phyloP scores from a whole-genome alignment of 2,329 filamentous ascomycete genomes.

The Thermochaetoides dissita region DNA sequence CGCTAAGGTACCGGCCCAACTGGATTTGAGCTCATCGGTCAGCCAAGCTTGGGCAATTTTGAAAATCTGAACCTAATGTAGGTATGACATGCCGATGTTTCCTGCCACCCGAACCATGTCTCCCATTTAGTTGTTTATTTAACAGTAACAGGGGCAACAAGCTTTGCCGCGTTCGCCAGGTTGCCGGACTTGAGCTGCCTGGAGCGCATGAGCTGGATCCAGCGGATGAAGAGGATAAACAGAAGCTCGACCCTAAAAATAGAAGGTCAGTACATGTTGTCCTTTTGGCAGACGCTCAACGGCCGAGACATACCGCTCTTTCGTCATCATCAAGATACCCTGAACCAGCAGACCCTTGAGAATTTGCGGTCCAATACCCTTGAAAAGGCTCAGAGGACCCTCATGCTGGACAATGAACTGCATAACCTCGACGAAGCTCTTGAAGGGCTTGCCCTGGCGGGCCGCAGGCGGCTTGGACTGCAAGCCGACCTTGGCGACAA shows the following conservation, averaged over 20 bases:
- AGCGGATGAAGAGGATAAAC: conserved; percentile 76
- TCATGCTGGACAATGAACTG: conserved; percentile 82
- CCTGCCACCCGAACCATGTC: no score
- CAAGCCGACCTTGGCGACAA: conserved; percentile 92
- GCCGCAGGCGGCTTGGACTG: conserved; percentile 82
- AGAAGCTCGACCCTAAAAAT: conserved; percentile 64
- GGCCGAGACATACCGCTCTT: conserved; percentile 57
- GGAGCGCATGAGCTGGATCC: conserved; percentile 56
- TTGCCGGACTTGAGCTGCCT: conserved; percentile 52
- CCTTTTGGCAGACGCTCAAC: not conserved
- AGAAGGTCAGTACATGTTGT: not conserved
- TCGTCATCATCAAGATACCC: conserved; percentile 97
- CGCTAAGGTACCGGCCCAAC: no score
- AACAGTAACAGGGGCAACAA: conserved; percentile 16
- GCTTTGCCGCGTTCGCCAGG: conserved; percentile 46
- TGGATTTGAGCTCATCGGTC: no score
- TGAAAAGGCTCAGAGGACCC: conserved; percentile 73
- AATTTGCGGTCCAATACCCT: conserved; percentile 90
- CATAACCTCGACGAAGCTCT: conserved; percentile 90
- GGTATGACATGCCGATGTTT: no score
- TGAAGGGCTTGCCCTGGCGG: conserved; percentile 81
- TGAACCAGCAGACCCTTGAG: conserved; percentile 87
- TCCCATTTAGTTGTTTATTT: conserved; percentile 15
- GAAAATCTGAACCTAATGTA: no score
- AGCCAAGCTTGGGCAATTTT: no score